Base-by-base conservation (phyloP, 1,284 basidiomycete genomes). In the Trametes sp. region DNA sequence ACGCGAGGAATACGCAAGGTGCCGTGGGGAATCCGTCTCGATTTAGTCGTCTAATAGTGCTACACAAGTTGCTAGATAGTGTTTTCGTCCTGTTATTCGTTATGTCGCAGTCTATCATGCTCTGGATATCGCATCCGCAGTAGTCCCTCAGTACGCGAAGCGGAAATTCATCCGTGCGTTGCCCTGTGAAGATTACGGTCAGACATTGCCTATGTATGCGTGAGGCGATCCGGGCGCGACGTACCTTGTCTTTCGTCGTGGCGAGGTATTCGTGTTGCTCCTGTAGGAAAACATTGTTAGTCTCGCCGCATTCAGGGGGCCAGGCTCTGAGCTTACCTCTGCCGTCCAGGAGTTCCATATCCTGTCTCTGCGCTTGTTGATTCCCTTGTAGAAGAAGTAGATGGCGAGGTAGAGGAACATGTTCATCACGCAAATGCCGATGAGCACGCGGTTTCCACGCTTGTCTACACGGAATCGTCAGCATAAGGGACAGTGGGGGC, bases 141-240 rank as follows among this genome's bases (percentile, higher is more conserved):
- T 11, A 38, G 26, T 53, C 51, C 8, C 26, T 8, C 74, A 87
- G 69, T 87, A 85, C 8, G 79, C 82, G 68, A 88, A 87, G 16
- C 85, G 78, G 78, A 88, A 87, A 68, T 87, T 86, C 54, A 87
- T 70, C 57, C 82, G 77, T 57, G 80, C 70, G 68, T 88, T 88
- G 21, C 87, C 87, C 45, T 46, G 45, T 8, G 13, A 24, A 26
- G 8, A 14, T 26, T 1, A 4, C n/a, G 13, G 24, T 46, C 7
- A 16, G 24, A 2, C 7, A 26, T 6, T 33, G 31, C 8, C 10
- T 24, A 5, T 4, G 14, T 7, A 7, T 19, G 2, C 11, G 21
- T 24, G 8, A 19, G 10, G 3, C 24, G 14, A 46, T 24, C 13
- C 5, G 13, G 24, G n/a, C 1, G 24, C 13, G 24, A 26, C 45